A percentile compares a stretch with the other conserved stretches of the same genome.
phyloP scores from a whole-genome alignment of 1,284 basidiomycete species.

The Trichosporon sp. region DNA sequence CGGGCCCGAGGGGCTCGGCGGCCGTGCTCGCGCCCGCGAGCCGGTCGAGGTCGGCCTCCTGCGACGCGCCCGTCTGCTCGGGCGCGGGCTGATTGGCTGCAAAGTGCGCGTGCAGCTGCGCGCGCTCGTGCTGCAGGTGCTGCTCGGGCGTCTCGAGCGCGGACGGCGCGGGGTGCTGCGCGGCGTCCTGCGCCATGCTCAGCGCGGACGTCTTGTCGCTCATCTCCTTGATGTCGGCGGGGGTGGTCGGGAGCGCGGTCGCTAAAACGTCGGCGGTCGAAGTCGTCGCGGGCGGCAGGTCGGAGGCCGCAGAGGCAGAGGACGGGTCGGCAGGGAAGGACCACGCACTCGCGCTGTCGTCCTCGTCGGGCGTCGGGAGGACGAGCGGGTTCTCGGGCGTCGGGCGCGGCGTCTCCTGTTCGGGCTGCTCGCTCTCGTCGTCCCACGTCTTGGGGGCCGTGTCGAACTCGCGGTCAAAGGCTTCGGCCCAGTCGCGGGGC shows the following conservation, averaged over 20 bases:
- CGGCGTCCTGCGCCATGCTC: not conserved
- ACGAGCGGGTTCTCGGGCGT: conserved; percentile 5
- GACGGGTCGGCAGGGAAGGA: conserved; percentile 37
- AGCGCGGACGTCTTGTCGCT: not conserved
- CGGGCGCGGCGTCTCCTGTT: not conserved
- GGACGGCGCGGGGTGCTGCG: not conserved
- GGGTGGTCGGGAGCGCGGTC: too few species aligned
- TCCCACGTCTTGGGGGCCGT: not conserved
- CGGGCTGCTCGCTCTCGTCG: conserved; percentile 16
- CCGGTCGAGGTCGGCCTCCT: conserved; percentile 12
- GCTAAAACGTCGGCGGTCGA: not conserved
- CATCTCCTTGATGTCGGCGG: not conserved
- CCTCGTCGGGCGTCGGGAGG: conserved; percentile 11
- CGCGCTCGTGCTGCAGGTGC: not conserved
- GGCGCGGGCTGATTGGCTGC: not conserved
- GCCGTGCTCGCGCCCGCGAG: conserved; percentile 33
- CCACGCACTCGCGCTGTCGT: conserved; percentile 28
- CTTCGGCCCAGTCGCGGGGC: conserved; percentile 45
- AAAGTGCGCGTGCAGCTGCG: not conserved
- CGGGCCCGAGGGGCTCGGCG: conserved; percentile 44
- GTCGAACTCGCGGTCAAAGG: conserved; percentile 40
- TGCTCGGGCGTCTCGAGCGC: conserved; percentile 1
- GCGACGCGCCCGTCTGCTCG: not conserved
- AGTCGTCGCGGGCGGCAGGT: conserved; percentile 31
- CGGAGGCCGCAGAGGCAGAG: conserved; percentile 35